phyloP scores from a whole-genome alignment of 2,329 filamentous ascomycete genomes.

The Magnaporthiopsis incrustans region DNA sequence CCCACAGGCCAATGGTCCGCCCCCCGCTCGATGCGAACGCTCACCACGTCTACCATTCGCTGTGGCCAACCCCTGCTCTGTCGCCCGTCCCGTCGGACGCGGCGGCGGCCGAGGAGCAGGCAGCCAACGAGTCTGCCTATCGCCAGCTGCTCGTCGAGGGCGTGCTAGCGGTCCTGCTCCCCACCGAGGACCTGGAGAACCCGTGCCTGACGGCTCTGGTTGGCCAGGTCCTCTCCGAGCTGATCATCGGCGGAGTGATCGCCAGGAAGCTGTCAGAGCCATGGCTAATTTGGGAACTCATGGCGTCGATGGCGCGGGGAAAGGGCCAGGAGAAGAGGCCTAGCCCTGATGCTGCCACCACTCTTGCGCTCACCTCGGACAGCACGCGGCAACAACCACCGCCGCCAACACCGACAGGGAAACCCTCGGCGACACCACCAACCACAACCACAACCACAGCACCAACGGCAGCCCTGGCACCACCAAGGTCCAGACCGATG shows the following conservation, averaged over 20 bases:
- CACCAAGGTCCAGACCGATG: too few species aligned
- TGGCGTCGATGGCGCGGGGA: constrained; percentile 60
- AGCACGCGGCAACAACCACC: neutral
- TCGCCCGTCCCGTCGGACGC: constrained; percentile 62
- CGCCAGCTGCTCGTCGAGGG: constrained; percentile 82
- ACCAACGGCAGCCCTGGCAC: too few species aligned
- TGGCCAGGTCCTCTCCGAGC: constrained; percentile 79
- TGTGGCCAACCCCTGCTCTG: constrained; percentile 74
- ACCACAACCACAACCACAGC: neutral
- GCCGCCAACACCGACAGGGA: constrained; percentile 12
- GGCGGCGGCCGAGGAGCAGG: constrained; percentile 44
- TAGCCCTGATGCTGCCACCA: neutral
- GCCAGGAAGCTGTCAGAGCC: constrained; percentile 76
- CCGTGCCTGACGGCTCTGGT: constrained; percentile 76
- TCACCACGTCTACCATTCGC: constrained; percentile 70
- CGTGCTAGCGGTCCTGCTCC: constrained; percentile 73
- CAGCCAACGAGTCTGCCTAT: constrained; percentile 72
- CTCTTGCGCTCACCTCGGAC: neutral
- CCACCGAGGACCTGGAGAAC: constrained; percentile 88
- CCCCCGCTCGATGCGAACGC: constrained; percentile 53
- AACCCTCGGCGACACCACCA: neutral
- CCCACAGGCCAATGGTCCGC: constrained; percentile 49
- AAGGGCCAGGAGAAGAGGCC: constrained; percentile 18
- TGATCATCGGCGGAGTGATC: constrained; percentile 77
- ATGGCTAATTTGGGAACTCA: constrained; percentile 79